Percentiles rank a stretch among this genome's conserved stretches.
These are phyloP conservation scores for Barnettozyma salicaria DNA, from an alignment of 805 yeast species.

Conservation along the genomic window DNA sequence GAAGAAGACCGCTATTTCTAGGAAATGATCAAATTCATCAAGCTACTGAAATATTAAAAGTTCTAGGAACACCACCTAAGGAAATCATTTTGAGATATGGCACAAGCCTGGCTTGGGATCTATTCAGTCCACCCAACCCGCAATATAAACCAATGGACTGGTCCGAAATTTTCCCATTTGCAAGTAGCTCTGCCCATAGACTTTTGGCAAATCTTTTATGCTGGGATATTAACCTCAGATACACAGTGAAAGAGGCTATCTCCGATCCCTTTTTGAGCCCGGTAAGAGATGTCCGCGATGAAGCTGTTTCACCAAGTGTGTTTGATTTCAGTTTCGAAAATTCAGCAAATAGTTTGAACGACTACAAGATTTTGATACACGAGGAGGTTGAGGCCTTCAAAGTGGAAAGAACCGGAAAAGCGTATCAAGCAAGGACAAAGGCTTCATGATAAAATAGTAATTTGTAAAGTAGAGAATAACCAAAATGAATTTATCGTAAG, in stretches of 20 bases:
- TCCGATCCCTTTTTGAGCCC: conserved; percentile 47
- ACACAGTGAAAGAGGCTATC: conserved; percentile 50
- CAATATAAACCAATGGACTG: conserved; percentile 41
- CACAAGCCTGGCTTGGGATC: conserved; percentile 41
- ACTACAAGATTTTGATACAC: conserved; percentile 42
- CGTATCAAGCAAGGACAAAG: conserved; percentile 2
- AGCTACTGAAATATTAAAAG: conserved; percentile 56
- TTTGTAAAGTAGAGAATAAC: too few relatives aligned
- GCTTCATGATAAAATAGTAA: too few relatives aligned
- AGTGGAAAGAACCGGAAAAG: conserved; percentile 24
- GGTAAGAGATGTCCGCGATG: conserved; percentile 52
- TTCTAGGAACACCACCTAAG: conserved; percentile 65
- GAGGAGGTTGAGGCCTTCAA: conserved; percentile 51
- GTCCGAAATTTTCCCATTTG: conserved; percentile 56
- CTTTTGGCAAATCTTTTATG: conserved; percentile 49
- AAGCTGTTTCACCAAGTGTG: conserved; percentile 40
- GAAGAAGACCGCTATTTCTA: conserved; percentile 71
- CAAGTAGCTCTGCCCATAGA: conserved; percentile 43
- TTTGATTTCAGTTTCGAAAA: conserved; percentile 70
- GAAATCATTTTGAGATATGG: conserved; percentile 40
- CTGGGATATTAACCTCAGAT: conserved; percentile 59
- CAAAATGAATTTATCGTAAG: background rate
- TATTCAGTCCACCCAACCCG: conserved; percentile 38
- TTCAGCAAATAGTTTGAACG: conserved; percentile 32
- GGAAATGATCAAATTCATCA: conserved; percentile 74